Evolutionary conservation across 2,329 filamentous ascomycete genomes (phyloP).

Genomic region (Colletotrichum karsti): DNA sequence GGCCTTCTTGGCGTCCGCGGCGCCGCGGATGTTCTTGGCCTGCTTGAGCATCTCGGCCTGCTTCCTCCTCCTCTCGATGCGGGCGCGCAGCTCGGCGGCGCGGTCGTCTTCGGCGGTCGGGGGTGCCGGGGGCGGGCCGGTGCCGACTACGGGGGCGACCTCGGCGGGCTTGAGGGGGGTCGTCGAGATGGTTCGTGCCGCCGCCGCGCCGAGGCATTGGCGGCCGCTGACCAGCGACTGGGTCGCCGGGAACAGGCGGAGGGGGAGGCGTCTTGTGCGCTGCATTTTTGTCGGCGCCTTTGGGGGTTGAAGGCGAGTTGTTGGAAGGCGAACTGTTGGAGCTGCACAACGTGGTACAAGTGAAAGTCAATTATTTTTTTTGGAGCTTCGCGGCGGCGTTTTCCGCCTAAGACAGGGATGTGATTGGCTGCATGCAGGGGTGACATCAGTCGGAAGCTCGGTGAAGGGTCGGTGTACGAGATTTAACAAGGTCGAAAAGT

Average conservation of each 20-base stretch:
- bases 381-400: constrained; percentile 6
- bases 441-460: constrained; percentile 13
- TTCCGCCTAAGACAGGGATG: not conserved
- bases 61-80: constrained; percentile 59
- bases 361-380: constrained; percentile 20
- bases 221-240: constrained; percentile 37
- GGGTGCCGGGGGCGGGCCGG: constrained; percentile 67
- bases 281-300: constrained; percentile 45
- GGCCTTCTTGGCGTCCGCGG: constrained; percentile 37
- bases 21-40: constrained; percentile 55
- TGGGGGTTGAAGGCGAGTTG: not conserved
- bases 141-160: constrained; percentile 61
- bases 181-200: constrained; percentile 36
- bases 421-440: constrained; percentile 15
- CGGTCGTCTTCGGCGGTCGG: constrained; percentile 50
- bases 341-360: not conserved
- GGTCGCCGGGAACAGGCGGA: constrained; percentile 32
- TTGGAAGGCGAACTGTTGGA: not conserved
- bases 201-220: constrained; percentile 37
- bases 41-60: constrained; percentile 65
- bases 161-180: constrained; percentile 46
- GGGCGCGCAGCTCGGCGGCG: constrained; percentile 37
- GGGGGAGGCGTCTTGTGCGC: constrained; percentile 46
- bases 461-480: constrained; percentile 8
- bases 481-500: too few species aligned